Evolutionary conservation across 2,329 filamentous ascomycete genomes (phyloP).

Genomic region (Phialemonium atrogriseum): DNA sequence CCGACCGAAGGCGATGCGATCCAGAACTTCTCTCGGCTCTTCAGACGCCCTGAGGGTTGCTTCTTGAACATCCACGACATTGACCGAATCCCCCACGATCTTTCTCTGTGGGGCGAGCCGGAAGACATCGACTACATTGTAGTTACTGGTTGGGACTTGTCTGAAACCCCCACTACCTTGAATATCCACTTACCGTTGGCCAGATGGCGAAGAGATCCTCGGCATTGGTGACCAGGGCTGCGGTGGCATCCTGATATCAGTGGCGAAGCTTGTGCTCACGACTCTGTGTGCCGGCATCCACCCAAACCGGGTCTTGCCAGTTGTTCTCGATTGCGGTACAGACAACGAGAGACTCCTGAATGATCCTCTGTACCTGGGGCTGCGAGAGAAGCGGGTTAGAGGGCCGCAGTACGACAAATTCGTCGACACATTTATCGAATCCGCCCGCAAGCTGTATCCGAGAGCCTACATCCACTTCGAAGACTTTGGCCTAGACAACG

Average conservation of each 20-base stretch:
- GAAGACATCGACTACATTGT: slow-evolving; percentile 86
- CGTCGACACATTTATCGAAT: slow-evolving; percentile 64
- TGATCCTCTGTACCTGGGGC: slow-evolving; percentile 72
- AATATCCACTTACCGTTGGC: slow-evolving; percentile 9
- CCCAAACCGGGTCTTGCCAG: slow-evolving; percentile 67
- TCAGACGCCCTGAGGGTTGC: slow-evolving; percentile 71
- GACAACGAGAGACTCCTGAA: slow-evolving; percentile 67
- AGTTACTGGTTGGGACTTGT: slow-evolving; percentile 55
- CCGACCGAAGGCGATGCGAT: slow-evolving; percentile 88
- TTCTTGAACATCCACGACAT: slow-evolving; percentile 68
- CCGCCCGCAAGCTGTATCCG: slow-evolving; percentile 62
- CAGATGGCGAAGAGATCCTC: slow-evolving; percentile 62
- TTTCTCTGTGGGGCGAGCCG: slow-evolving; percentile 58
- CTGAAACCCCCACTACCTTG: neutral
- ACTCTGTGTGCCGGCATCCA: slow-evolving; percentile 84
- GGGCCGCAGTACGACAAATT: slow-evolving; percentile 71
- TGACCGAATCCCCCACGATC: slow-evolving; percentile 55
- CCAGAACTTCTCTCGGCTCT: slow-evolving; percentile 71
- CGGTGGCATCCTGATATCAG: slow-evolving; percentile 74
- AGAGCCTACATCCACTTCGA: slow-evolving; percentile 84
- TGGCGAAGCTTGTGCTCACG: slow-evolving; percentile 75
- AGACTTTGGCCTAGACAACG: slow-evolving; percentile 74
- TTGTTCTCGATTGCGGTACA: slow-evolving; percentile 80
- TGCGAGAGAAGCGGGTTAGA: slow-evolving; percentile 56
- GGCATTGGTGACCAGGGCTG: slow-evolving; percentile 87